Conservation (phyloP, 1,284 basidiomycete genomes). For the Pholiota adiposa region DNA sequence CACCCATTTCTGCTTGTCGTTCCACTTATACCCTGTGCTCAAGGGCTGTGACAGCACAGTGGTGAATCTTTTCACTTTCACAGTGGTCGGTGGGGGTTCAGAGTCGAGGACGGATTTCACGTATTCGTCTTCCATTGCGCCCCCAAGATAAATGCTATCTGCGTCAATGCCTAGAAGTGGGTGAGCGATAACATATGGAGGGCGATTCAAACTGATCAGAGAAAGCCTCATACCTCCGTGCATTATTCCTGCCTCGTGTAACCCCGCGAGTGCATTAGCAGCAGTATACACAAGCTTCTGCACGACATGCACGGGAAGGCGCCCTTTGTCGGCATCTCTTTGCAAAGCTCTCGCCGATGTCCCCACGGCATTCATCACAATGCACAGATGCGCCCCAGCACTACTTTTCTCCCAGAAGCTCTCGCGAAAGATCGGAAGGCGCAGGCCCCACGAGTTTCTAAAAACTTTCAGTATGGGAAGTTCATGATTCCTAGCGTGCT, state of each 20-base stretch:
- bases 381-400: conserved; percentile 19
- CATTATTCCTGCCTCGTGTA: conserved; percentile 19
- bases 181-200: background rate
- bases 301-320: conserved; percentile 21
- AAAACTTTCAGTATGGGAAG: conserved; percentile 12
- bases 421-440: conserved; percentile 7
- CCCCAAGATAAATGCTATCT: conserved; percentile 17
- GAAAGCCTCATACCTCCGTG: conserved; percentile 19
- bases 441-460: background rate
- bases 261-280: conserved; percentile 4
- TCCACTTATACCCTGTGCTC: conserved; percentile 2
- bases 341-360: conserved; percentile 13
- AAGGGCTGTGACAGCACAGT: conserved; percentile 9
- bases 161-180: conserved; percentile 10
- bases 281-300: conserved; percentile 9
- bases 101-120: conserved; percentile 11
- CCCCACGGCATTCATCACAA: conserved; percentile 13
- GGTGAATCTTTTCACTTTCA: conserved; percentile 11
- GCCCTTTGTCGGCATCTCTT: conserved; percentile 2
- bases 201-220: background rate
- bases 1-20: conserved; percentile 4
- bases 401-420: conserved; percentile 19
- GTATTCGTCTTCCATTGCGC: conserved; percentile 1
- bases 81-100: conserved; percentile 11
- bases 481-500: conserved; percentile 11